Percentiles rank a stretch among this genome's conserved stretches.
Evolutionary conservation across 2,329 filamentous ascomycete genomes (phyloP).

Genomic region (Fusarium compactum): DNA sequence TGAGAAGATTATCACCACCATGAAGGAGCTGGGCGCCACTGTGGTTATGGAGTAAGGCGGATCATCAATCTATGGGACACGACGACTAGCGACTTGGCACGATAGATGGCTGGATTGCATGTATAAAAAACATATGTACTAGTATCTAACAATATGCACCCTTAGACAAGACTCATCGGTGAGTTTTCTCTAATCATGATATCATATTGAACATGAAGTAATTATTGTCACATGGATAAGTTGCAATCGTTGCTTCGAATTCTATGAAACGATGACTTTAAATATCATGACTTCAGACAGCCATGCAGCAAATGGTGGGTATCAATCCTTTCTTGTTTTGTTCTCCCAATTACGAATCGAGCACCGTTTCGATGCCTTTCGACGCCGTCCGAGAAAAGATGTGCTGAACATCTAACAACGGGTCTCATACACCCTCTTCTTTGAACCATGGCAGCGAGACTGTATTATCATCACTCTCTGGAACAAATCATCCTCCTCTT

Average conservation of each 20-base stretch:
- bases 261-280: slow-evolving; percentile 6
- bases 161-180: slow-evolving; percentile 33
- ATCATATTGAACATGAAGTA: slow-evolving; percentile 20
- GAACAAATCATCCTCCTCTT: slow-evolving; percentile 75
- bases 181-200: slow-evolving; percentile 36
- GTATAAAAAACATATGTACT: slow-evolving; percentile 57
- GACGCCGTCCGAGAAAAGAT: slow-evolving; percentile 14
- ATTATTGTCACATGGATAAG: slow-evolving; percentile 3
- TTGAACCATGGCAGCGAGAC: slow-evolving; percentile 54
- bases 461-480: slow-evolving; percentile 56
- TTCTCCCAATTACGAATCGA: slow-evolving; percentile 30
- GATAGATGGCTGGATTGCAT: slow-evolving; percentile 53
- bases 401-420: slow-evolving; percentile 35
- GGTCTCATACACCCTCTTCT: slow-evolving; percentile 45
- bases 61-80: slow-evolving; percentile 24
- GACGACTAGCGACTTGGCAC: slow-evolving; percentile 47
- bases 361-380: slow-evolving; percentile 49
- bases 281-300: slow-evolving; percentile 11
- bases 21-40: slow-evolving; percentile 93
- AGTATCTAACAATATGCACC: slow-evolving; percentile 51
- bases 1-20: slow-evolving; percentile 95
- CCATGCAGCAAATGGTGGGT: slow-evolving; percentile 44
- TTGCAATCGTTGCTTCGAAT: slow-evolving; percentile 6
- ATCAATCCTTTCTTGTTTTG: slow-evolving; percentile 46
- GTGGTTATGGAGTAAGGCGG: slow-evolving; percentile 85